phyloP scores from a whole-genome alignment of 805 yeast genomes.

The Saccharomycopsis sp. region DNA sequence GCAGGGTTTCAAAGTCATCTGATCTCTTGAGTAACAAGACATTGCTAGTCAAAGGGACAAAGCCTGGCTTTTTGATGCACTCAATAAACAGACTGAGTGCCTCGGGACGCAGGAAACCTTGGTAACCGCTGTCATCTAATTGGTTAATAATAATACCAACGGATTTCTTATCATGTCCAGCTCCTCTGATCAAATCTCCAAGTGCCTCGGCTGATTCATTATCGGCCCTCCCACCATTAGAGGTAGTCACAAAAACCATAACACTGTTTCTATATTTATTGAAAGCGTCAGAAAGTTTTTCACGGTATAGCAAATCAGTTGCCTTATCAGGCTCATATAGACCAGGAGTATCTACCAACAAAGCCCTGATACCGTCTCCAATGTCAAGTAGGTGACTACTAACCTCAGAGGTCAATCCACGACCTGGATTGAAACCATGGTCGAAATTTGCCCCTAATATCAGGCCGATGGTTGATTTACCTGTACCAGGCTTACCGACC shows the following conservation, averaged over 20 bases:
- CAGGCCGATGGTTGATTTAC: not conserved
- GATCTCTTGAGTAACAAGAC: not conserved
- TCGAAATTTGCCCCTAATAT: not conserved
- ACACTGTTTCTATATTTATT: not conserved
- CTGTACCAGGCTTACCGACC: not conserved
- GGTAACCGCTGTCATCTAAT: not conserved
- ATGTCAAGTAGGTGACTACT: not conserved
- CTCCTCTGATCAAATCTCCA: not conserved
- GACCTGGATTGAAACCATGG: not conserved
- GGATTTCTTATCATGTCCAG: not conserved
- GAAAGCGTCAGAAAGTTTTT: not conserved
- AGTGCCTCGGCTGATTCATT: not conserved
- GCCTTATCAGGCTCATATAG: not conserved
- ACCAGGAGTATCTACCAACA: not conserved
- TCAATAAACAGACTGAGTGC: not conserved
- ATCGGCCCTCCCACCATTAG: not conserved
- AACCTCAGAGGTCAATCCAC: not conserved
- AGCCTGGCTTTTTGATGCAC: not conserved
- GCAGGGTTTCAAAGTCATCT: not conserved
- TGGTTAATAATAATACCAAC: not conserved
- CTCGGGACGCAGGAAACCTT: not conserved
- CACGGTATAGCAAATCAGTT: not conserved
- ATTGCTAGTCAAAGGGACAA: not conserved
- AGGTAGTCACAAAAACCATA: not conserved
- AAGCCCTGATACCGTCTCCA: not conserved